These are phyloP conservation scores for Falciphora oryzae DNA, from an alignment of 2,329 filamentous ascomycete genomes.

Conservation along the genomic window DNA sequence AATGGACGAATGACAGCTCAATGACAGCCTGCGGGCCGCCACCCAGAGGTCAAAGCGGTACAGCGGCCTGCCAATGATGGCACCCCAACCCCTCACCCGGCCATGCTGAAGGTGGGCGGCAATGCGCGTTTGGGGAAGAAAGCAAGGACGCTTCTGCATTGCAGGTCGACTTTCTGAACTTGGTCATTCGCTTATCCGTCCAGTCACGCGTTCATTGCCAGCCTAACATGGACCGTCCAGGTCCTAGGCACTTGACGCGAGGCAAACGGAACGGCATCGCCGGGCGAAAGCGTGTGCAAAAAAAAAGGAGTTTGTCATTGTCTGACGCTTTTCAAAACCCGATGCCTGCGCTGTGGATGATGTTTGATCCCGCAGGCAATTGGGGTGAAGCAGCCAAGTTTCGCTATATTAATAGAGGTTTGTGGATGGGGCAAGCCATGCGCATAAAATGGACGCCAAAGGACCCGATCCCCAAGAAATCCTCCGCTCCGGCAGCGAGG, in stretches of 20 bases:
- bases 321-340: background rate
- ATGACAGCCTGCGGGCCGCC: background rate
- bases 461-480: background rate
- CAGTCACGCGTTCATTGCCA: background rate
- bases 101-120: no score
- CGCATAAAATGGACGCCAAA: background rate
- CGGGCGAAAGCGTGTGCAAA: no score
- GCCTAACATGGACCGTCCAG: no score
- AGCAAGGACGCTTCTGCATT: no score
- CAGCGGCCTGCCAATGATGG: background rate
- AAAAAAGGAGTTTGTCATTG: background rate
- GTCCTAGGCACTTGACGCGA: no score
- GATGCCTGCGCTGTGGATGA: background rate
- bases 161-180: background rate
- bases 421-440: background rate
- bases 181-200: background rate
- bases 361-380: background rate
- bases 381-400: background rate
- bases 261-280: no score
- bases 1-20: background rate
- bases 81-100: background rate
- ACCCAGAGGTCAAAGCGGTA: background rate
- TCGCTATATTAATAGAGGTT: background rate
- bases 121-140: no score
- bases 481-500: background rate